Evolutionary conservation across 768 basidiomycete species (phyloP).

Genomic region (Fomitopsis serialis): DNA sequence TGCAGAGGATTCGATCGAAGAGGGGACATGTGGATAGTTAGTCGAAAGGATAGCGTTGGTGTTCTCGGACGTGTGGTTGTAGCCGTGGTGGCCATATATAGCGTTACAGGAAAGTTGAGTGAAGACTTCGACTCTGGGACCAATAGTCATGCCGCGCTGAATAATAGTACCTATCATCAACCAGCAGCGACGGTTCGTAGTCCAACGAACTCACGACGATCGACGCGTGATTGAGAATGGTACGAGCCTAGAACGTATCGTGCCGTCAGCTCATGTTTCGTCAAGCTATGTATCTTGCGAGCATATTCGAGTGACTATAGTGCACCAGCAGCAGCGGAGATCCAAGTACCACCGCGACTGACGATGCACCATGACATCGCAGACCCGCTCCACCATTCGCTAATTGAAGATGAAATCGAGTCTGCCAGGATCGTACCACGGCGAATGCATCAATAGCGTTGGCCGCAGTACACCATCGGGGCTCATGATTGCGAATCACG

Average conservation of each 20-base stretch:
- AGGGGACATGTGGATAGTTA: not conserved
- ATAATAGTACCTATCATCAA: constrained; percentile 1
- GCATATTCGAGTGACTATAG: no score
- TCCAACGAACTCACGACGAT: constrained; percentile 63
- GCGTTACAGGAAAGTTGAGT: constrained; percentile 69
- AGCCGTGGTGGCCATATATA: constrained; percentile 35
- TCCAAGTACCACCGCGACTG: no score
- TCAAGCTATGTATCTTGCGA: no score
- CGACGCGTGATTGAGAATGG: constrained; percentile 64
- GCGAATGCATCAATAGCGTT: no score
- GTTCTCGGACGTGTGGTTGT: constrained; percentile 29
- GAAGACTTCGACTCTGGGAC: constrained; percentile 76
- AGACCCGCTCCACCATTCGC: no score
- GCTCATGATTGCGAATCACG: no score
- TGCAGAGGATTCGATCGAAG: constrained; percentile 8
- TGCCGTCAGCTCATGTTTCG: not conserved
- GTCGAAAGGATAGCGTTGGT: constrained; percentile 3
- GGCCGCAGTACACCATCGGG: no score
- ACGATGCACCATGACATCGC: no score
- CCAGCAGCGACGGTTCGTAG: no score
- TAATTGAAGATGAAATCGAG: no score
- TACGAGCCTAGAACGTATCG: constrained; percentile 46
- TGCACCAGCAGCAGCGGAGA: no score
- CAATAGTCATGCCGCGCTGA: constrained; percentile 76
- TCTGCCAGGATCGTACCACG: no score